Evolutionary conservation across 768 basidiomycete species (phyloP), one percentile per base, ranked within the genome.

Genomic region (Pilatotrama ljubarskyi): DNA sequence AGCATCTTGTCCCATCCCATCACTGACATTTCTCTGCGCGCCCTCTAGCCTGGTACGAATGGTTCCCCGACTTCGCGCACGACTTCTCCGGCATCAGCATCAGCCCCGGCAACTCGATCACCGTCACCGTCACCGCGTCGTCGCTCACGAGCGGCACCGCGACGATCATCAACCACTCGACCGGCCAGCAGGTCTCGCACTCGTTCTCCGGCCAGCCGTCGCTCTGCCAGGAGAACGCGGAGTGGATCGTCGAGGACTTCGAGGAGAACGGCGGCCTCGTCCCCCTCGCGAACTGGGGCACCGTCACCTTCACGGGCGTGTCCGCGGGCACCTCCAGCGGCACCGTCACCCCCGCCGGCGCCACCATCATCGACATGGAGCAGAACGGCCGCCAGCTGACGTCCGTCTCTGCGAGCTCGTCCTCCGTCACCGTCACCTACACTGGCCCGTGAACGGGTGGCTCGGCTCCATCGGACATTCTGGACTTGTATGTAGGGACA

Each of bases 221-320:
- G 25, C 69, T 74, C 47, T 74, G 73, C 67, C 65, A 72, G 64
- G 55, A 71, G 68, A 72, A 75, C 65, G 74, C 73, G 8, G 73
- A 76, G 65, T 76, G 75, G 75, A 75, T 76, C 56, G 73, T 75
- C 24, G 74, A 75, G 66, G 74, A 75, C 65, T 70, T 61, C 64
- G 57, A 65, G 61, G 55, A 60, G 55, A 58, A 61, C 58, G 32
- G 46, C 52, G 57, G 58, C 29, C 70, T 69, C 58, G 76, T 77
- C n/a, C 72, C 73, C 24, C 72, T 77, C 55, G 72, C 76, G 42
- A 72, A 76, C 73, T 77, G 73, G 44, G 73, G 73, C 64, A 72
- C 72, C 25, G 73, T 76, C 63, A 72, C 67, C 36, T 77, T 77
- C 68, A 74, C 70, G 36, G 65, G 64, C 51, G 74, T 73, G 22